Conservation (phyloP, 257 asterid species). For the Coffea canephora region DNA sequence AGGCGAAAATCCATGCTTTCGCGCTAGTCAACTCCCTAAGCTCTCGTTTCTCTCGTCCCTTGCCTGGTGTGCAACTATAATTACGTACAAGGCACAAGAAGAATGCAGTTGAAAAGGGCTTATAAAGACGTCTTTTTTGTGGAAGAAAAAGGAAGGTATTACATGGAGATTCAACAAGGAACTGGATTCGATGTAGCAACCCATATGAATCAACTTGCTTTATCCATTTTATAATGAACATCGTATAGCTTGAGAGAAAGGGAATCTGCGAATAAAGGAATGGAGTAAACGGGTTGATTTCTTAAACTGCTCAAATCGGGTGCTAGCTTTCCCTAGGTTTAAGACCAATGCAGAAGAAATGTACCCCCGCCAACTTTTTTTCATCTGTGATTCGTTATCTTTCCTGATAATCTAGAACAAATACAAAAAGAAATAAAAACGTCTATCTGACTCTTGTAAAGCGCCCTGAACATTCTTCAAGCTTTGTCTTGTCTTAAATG, state of each 20-base stretch:
- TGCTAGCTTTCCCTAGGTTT: slow-evolving; percentile 27
- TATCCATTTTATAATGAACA: background rate
- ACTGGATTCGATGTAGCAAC: slow-evolving; percentile 44
- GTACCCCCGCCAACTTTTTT: slow-evolving; percentile 18
- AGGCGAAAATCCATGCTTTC: slow-evolving; percentile 32
- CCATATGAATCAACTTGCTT: slow-evolving; percentile 9
- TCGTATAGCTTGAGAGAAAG: background rate
- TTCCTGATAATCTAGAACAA: no score
- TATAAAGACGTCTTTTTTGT: slow-evolving; percentile 20
- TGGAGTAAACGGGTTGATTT: slow-evolving; percentile 32
- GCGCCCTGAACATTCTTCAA: no score
- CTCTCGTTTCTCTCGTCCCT: background rate
- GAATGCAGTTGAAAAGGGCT: slow-evolving; percentile 3
- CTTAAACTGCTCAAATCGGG: slow-evolving; percentile 8
- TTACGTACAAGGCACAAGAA: slow-evolving; percentile 27
- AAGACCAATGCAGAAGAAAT: slow-evolving; percentile 35
- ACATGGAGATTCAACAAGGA: slow-evolving; percentile 39
- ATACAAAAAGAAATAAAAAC: no score
- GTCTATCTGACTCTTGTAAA: no score
- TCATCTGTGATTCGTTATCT: no score
- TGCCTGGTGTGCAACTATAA: background rate
- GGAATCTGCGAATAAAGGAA: slow-evolving; percentile 50
- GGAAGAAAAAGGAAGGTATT: slow-evolving; percentile 55
- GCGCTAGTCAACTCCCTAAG: background rate
- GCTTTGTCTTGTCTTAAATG: no score